Evolutionary conservation across 2,329 filamentous ascomycete species (phyloP).

Genomic region (Phyllosticta capitalensis): DNA sequence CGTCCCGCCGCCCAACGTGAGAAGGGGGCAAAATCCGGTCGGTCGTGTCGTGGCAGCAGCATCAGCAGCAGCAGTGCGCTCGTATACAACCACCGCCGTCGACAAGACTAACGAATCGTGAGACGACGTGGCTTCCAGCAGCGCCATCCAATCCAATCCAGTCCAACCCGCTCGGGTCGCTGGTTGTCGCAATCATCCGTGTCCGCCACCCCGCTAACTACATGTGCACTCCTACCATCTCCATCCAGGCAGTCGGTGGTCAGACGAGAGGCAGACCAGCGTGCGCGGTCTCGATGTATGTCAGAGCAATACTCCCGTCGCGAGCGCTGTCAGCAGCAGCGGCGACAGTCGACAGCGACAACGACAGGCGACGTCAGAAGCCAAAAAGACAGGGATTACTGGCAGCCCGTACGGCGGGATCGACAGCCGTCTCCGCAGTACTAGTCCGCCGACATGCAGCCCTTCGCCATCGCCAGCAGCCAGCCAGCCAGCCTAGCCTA

Average conservation of each 20-base stretch:
- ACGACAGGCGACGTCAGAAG: neutral
- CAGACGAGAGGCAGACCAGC: neutral
- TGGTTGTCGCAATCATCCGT: too few species aligned
- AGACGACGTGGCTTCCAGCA: neutral
- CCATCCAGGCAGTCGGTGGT: neutral
- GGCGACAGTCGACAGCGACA: too few species aligned
- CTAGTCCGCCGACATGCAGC: neutral
- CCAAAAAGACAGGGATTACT: neutral
- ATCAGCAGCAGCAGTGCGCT: neutral
- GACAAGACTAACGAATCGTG: neutral
- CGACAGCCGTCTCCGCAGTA: neutral
- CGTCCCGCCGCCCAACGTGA: neutral
- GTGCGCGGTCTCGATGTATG: neutral
- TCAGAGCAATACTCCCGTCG: too few species aligned
- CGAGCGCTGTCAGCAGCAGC: neutral
- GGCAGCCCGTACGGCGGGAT: neutral
- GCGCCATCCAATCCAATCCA: neutral
- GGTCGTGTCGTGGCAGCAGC: neutral
- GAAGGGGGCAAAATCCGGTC: neutral
- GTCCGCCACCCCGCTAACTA: too few species aligned
- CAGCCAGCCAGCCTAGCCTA: too few species aligned
- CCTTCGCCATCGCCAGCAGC: too few species aligned
- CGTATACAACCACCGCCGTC: neutral
- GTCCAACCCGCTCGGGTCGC: too few species aligned
- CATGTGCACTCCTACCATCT: too few species aligned